phyloP scores from a whole-genome alignment of 2,329 filamentous ascomycete species.

The Neobulgaria alba region DNA sequence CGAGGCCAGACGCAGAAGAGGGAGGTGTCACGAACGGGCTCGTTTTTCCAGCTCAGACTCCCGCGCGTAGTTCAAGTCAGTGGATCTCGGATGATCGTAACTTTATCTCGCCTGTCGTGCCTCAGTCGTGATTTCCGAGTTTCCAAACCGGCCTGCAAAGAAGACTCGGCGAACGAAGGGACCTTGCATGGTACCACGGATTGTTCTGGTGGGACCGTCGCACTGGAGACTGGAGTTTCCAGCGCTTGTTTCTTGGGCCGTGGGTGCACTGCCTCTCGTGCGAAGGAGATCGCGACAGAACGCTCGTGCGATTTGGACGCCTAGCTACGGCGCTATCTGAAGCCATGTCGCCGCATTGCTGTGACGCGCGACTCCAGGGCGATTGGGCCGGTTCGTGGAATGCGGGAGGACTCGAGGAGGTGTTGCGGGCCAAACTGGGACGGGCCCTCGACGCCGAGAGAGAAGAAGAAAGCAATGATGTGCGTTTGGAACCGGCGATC shows the following conservation, averaged over 20 bases:
- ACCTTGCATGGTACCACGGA: neutral
- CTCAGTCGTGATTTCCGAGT: no score
- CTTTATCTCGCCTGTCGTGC: neutral
- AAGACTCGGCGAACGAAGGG: neutral
- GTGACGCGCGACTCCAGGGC: no score
- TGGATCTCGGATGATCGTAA: neutral
- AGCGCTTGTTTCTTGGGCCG: neutral
- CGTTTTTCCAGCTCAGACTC: neutral
- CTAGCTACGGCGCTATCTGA: neutral
- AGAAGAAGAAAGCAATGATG: no score
- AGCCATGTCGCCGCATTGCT: neutral
- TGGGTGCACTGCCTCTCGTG: no score
- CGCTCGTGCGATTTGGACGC: neutral
- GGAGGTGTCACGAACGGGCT: neutral
- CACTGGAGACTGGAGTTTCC: neutral
- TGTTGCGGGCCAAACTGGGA: no score
- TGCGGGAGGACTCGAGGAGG: no score
- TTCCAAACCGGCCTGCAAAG: neutral
- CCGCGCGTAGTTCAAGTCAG: neutral
- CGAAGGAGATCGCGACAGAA: neutral
- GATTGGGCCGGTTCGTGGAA: no score
- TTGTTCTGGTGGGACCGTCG: neutral
- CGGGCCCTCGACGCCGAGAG: no score
- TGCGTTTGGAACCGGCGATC: neutral
- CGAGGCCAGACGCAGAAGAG: neutral